These are phyloP conservation scores for Vickermania spadyakhi DNA, from an alignment of 208 protist genomes.

Conservation along the genomic window DNA sequence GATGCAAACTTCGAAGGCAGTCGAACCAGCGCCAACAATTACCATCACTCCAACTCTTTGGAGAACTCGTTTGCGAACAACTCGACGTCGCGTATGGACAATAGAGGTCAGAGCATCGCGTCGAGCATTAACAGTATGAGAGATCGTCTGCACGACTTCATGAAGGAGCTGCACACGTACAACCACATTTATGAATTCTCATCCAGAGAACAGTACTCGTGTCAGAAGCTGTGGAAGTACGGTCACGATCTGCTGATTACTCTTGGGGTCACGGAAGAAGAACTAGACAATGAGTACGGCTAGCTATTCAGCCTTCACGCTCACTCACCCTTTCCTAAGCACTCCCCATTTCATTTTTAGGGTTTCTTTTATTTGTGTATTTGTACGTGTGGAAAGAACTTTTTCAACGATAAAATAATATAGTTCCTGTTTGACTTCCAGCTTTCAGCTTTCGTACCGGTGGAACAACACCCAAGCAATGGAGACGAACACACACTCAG, in stretches of 20 bases:
- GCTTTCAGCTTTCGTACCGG: slow-evolving; percentile 4
- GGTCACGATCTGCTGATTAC: not conserved
- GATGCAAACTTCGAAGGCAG: not conserved
- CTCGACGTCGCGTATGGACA: not conserved
- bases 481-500: too few species aligned
- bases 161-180: slow-evolving; percentile 4
- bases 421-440: slow-evolving; percentile 1
- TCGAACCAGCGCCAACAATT: not conserved
- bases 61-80: not conserved
- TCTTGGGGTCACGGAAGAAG: slow-evolving; percentile 3
- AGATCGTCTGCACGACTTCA: slow-evolving; percentile 1
- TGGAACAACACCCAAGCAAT: too few species aligned
- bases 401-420: too few species aligned
- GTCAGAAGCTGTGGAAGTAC: slow-evolving; percentile 1
- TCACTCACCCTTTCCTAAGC: too few species aligned
- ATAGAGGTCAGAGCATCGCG: not conserved
- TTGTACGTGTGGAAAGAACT: too few species aligned
- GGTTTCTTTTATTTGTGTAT: slow-evolving; percentile 4
- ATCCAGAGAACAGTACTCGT: not conserved
- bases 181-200: slow-evolving; percentile 4
- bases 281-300: slow-evolving; percentile 2
- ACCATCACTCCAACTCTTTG: not conserved
- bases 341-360: too few species aligned
- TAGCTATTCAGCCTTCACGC: too few species aligned
- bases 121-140: not conserved